Evolutionary conservation across 495 filamentous ascomycete species (phyloP).

Genomic region (Articulospora tetracladia): DNA sequence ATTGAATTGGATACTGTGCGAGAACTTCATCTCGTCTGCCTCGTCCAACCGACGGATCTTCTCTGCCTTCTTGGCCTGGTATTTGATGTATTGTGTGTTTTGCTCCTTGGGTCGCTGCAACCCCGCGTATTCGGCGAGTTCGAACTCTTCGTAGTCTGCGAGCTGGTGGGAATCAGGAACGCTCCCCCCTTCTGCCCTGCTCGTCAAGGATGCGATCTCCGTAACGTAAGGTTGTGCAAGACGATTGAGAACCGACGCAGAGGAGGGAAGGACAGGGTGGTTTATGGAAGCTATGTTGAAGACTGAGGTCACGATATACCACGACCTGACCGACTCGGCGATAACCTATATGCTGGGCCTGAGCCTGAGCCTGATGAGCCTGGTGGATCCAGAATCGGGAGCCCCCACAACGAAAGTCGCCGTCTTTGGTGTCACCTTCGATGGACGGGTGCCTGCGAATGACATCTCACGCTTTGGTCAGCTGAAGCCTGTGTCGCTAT

Average conservation of each 20-base stretch:
- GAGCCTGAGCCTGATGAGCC: background rate
- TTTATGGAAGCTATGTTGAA: conserved; percentile 26
- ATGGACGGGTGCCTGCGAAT: background rate
- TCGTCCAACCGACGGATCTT: conserved; percentile 54
- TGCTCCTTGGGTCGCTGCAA: background rate
- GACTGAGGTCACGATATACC: background rate
- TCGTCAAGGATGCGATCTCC: conserved; percentile 9
- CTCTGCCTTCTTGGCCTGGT: conserved; percentile 36
- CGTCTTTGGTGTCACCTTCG: background rate
- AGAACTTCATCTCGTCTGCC: conserved; percentile 97
- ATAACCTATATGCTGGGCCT: too few species aligned
- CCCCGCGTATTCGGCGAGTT: conserved; percentile 22
- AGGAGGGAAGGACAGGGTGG: conserved; percentile 24
- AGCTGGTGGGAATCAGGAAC: conserved; percentile 2
- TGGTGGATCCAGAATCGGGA: background rate
- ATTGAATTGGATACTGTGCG: conserved; percentile 99
- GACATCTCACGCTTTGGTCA: background rate
- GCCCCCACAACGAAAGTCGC: background rate
- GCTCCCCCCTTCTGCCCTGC: conserved; percentile 19
- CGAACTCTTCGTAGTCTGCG: conserved; percentile 20
- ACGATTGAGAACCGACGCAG: conserved; percentile 21
- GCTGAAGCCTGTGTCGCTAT: too few species aligned
- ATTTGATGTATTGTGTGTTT: conserved; percentile 20
- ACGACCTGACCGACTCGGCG: background rate
- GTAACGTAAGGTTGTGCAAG: conserved; percentile 9